A percentile compares a stretch with the other conserved stretches of the same genome.
Conservation (phyloP, 305 asterid species). For the Fraxinus nigra region DNA sequence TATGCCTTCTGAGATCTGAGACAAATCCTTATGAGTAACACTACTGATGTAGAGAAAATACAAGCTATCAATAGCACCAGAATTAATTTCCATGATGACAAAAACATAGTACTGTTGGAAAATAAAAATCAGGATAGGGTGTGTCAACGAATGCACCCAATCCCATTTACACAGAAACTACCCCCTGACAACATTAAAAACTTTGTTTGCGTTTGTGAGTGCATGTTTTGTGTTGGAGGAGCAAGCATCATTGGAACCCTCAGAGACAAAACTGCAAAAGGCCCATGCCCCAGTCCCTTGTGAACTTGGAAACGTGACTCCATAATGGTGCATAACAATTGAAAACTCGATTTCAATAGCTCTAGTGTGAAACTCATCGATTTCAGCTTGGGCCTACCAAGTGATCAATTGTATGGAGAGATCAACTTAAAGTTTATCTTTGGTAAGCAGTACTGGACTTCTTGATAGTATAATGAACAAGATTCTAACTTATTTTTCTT, state of each 20-base stretch:
- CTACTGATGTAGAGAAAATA: neutral
- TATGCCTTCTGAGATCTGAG: neutral
- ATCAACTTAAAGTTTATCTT: neutral
- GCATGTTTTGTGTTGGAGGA: neutral
- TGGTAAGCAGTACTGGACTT: neutral
- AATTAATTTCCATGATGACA: neutral
- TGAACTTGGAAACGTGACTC: neutral
- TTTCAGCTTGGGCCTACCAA: conserved; percentile 1
- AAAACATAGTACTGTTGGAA: neutral
- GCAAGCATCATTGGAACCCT: neutral
- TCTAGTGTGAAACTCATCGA: neutral
- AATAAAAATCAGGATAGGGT: neutral
- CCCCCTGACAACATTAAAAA: neutral
- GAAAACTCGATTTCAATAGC: neutral
- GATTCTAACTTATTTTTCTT: neutral
- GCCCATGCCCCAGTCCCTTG: neutral
- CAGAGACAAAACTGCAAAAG: neutral
- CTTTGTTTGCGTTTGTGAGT: neutral
- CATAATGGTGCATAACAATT: neutral
- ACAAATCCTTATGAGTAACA: neutral
- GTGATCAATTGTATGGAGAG: neutral
- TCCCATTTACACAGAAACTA: neutral
- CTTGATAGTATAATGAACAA: neutral
- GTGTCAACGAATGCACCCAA: neutral
- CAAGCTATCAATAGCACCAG: neutral